phyloP scores from a whole-genome alignment of 805 yeast genomes.

The Metschnikowia matae region DNA sequence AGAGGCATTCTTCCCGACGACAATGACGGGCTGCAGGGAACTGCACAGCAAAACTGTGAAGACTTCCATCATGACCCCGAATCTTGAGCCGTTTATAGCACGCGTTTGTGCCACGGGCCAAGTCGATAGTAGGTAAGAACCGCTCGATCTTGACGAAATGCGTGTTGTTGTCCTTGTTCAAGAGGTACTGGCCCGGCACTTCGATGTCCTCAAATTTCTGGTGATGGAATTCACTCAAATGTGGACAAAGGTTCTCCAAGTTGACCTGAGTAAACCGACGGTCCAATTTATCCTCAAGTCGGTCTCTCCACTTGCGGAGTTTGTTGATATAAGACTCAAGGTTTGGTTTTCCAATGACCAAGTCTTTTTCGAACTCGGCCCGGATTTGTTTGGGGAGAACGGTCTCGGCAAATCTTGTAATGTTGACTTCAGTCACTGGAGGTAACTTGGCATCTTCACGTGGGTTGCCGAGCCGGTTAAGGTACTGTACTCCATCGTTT shows the following conservation, averaged over 20 bases:
- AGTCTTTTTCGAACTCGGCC: constrained; percentile 87
- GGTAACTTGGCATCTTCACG: constrained; percentile 86
- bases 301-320: constrained; percentile 86
- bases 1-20: constrained; percentile 90
- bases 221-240: constrained; percentile 93
- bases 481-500: constrained; percentile 89
- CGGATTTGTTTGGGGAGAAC: constrained; percentile 85
- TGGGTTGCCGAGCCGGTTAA: constrained; percentile 81
- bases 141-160: constrained; percentile 93
- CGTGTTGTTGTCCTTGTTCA: constrained; percentile 81
- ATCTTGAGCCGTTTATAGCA: constrained; percentile 86
- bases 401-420: constrained; percentile 86
- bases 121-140: constrained; percentile 82
- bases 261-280: constrained; percentile 75
- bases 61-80: constrained; percentile 89
- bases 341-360: constrained; percentile 81
- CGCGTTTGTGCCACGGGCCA: constrained; percentile 84
- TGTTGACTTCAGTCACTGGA: constrained; percentile 83
- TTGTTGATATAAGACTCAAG: constrained; percentile 81
- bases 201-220: constrained; percentile 97
- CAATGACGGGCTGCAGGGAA: constrained; percentile 97
- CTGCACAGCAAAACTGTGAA: constrained; percentile 92
- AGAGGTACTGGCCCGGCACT: constrained; percentile 92
- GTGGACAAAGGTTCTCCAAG: constrained; percentile 89
- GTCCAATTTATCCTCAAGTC: constrained; percentile 88